These are phyloP conservation scores for Lichtheimia hyalospora DNA, from an alignment of 371 early-diverging fungal genomes.

Conservation along the genomic window DNA sequence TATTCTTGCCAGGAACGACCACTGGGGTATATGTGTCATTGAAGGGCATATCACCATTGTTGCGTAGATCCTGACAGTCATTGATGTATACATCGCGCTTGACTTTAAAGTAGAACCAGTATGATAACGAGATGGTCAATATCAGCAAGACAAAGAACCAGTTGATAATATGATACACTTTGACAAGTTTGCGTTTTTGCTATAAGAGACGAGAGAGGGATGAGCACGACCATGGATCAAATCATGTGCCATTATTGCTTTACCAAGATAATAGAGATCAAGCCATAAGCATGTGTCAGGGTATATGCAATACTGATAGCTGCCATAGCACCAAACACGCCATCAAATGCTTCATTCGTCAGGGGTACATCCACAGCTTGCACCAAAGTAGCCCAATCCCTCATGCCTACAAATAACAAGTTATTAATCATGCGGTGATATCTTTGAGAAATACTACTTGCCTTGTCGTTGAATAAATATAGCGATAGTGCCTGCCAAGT, in stretches of 20 bases:
- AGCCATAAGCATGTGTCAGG: conserved; percentile 17
- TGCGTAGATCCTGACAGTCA: conserved; percentile 30
- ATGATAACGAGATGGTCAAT: conserved; percentile 27
- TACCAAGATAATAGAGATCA: conserved; percentile 21
- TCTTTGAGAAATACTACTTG: neutral
- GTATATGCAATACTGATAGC: conserved; percentile 20
- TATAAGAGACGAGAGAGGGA: conserved; percentile 4
- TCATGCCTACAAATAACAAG: conserved; percentile 15
- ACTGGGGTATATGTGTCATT: conserved; percentile 22
- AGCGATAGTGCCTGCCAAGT: conserved; percentile 12
- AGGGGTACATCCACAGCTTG: conserved; percentile 22
- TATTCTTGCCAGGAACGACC: conserved; percentile 23
- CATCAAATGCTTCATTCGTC: conserved; percentile 26
- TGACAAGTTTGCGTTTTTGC: conserved; percentile 32
- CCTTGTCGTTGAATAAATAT: conserved; percentile 21
- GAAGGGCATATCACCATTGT: conserved; percentile 14
- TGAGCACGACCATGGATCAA: neutral
- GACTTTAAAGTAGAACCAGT: conserved; percentile 38
- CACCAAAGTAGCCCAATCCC: conserved; percentile 22
- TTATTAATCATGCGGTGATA: neutral
- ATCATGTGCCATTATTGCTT: neutral
- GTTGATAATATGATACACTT: conserved; percentile 34
- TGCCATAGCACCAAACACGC: conserved; percentile 23
- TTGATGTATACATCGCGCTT: conserved; percentile 32
- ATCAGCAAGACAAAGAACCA: conserved; percentile 39